These are phyloP conservation scores for Geranomyces variabilis DNA, from an alignment of 192 early-diverging fungal genomes.

Conservation along the genomic window DNA sequence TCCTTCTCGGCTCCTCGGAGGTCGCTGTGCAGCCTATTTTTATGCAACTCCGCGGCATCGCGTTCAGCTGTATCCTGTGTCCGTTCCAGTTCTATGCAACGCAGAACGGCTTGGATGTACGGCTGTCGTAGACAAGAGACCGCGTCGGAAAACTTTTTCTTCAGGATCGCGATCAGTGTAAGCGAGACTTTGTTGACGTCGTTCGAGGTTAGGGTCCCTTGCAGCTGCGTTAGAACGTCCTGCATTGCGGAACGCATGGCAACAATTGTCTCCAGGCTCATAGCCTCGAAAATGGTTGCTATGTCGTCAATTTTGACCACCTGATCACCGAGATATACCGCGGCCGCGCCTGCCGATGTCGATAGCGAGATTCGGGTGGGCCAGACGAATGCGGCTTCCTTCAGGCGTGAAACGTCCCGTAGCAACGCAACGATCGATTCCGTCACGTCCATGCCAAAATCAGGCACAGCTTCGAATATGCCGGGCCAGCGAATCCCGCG, in stretches of 20 bases:
- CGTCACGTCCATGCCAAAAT: conserved; percentile 15
- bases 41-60: no score
- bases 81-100: no score
- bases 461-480: no score
- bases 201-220: background rate
- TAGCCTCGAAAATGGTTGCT: background rate
- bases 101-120: no score
- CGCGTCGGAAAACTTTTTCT: background rate
- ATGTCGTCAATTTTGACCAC: background rate
- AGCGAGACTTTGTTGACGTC: background rate
- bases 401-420: no score
- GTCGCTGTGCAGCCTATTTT: no score
- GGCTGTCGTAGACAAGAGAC: no score
- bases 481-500: no score
- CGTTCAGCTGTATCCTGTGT: no score
- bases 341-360: background rate
- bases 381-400: background rate
- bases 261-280: background rate
- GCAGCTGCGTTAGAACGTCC: background rate
- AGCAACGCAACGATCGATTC: background rate
- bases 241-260: background rate
- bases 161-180: background rate
- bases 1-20: conserved; percentile 21
- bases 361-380: background rate
- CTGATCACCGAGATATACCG: background rate